These are phyloP conservation scores for Emericellopsis atlantica DNA, from an alignment of 2,329 filamentous ascomycete genomes.

Conservation along the genomic window DNA sequence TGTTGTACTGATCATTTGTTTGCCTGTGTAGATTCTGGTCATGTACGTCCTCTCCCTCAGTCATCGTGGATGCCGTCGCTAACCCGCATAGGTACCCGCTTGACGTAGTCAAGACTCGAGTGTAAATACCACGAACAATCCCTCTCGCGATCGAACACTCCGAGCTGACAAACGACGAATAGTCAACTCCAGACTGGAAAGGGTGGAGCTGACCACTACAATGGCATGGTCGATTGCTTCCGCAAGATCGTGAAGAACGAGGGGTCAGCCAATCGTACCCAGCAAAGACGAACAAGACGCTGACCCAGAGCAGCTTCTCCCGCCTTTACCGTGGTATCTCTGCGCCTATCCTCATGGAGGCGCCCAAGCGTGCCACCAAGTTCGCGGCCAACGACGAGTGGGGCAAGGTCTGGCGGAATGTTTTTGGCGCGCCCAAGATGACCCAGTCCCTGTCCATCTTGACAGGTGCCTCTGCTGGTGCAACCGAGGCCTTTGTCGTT, in stretches of 20 bases:
- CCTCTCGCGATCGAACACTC: constrained; percentile 9
- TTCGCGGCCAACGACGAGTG: constrained; percentile 98
- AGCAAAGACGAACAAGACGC: constrained; percentile 1
- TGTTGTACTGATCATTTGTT: constrained; percentile 1
- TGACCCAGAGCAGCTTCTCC: constrained; percentile 50
- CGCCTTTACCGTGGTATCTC: constrained; percentile 91
- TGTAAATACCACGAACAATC: constrained; percentile 37
- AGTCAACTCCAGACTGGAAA: constrained; percentile 79
- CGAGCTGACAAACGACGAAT: constrained; percentile 2
- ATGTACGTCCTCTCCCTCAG: constrained; percentile 45
- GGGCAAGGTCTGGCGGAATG: constrained; percentile 84
- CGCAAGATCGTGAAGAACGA: constrained; percentile 92
- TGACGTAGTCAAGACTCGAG: constrained; percentile 96
- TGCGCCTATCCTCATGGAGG: constrained; percentile 96
- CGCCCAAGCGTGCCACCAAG: constrained; percentile 86
- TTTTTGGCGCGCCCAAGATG: constrained; percentile 78
- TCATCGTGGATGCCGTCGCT: background rate
- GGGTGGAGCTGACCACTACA: constrained; percentile 75
- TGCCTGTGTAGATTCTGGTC: constrained; percentile 57
- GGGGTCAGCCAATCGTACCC: constrained; percentile 46
- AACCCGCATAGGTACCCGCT: constrained; percentile 72
- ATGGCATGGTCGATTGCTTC: constrained; percentile 97
- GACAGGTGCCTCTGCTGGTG: constrained; percentile 87
- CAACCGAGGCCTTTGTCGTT: constrained; percentile 91
- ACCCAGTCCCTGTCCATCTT: constrained; percentile 84